Conservation (phyloP, 345 rosid species). For the Populus nigra region DNA sequence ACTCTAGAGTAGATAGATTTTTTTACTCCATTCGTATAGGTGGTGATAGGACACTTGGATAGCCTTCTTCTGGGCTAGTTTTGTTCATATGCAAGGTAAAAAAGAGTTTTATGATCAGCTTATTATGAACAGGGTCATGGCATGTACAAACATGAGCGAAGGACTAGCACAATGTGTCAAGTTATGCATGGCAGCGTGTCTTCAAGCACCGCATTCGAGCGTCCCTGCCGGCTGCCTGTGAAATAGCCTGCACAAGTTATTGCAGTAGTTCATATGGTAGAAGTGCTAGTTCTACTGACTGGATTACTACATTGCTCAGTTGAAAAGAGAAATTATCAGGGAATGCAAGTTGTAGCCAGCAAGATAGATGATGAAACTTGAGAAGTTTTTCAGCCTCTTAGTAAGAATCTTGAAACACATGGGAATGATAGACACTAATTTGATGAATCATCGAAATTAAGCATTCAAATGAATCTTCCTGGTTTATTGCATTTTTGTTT, state of each 20-base stretch:
- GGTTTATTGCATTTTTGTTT: too few relatives aligned
- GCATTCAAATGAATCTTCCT: too few relatives aligned
- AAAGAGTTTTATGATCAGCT: background rate
- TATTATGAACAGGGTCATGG: background rate
- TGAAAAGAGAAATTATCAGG: too few relatives aligned
- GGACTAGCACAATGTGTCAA: slow-evolving; percentile 1
- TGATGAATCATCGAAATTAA: too few relatives aligned
- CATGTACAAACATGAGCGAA: background rate
- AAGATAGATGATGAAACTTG: too few relatives aligned
- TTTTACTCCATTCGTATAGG: background rate
- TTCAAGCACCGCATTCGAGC: background rate
- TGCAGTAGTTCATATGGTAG: background rate
- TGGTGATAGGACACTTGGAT: background rate
- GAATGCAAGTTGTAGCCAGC: too few relatives aligned
- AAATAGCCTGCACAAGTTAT: background rate
- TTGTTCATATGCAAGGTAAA: background rate
- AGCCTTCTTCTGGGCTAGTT: background rate
- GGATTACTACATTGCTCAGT: too few relatives aligned
- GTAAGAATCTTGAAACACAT: too few relatives aligned
- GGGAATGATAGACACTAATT: too few relatives aligned
- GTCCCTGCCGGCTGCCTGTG: background rate
- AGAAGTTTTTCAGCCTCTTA: too few relatives aligned
- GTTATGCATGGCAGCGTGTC: slow-evolving; percentile 6
- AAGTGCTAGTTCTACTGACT: too few relatives aligned
- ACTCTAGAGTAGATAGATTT: background rate